Percentiles rank a stretch among this genome's conserved stretches.
phyloP scores from a whole-genome alignment of 2,329 filamentous ascomycete genomes.

The Myriangium duriaei region DNA sequence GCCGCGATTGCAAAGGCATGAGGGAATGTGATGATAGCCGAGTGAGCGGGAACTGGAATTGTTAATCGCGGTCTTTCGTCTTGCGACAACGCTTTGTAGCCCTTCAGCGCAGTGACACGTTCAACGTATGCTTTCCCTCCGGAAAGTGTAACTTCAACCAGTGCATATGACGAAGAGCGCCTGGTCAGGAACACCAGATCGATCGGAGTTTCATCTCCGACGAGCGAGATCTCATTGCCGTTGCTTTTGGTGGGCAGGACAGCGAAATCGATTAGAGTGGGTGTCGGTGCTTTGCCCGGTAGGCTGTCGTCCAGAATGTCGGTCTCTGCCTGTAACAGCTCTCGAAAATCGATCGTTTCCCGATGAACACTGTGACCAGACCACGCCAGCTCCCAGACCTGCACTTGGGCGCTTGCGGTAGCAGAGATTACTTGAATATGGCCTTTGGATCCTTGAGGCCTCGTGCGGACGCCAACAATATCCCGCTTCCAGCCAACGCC shows the following conservation, averaged over 20 bases:
- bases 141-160: conserved; percentile 59
- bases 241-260: conserved; percentile 4
- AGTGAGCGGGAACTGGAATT: conserved; percentile 64
- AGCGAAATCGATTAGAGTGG: conserved; percentile 5
- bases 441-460: conserved; percentile 57
- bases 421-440: conserved; percentile 75
- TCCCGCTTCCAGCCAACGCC: conserved; percentile 61
- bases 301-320: conserved; percentile 39
- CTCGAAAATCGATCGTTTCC: conserved; percentile 57
- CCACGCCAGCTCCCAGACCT: conserved; percentile 81
- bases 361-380: conserved; percentile 69
- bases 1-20: conserved; percentile 68
- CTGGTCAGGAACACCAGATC: conserved; percentile 20
- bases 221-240: conserved; percentile 16
- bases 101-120: conserved; percentile 53
- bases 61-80: conserved; percentile 48
- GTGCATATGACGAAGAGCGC: conserved; percentile 47
- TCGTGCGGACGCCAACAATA: conserved; percentile 67
- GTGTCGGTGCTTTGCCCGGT: conserved; percentile 12
- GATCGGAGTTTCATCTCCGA: conserved; percentile 43
- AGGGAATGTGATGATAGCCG: conserved; percentile 72
- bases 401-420: conserved; percentile 63
- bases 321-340: conserved; percentile 50
- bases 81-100: conserved; percentile 34
- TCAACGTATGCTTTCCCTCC: conserved; percentile 43